These are phyloP conservation scores for Kregervanrija fluxuum DNA, from an alignment of 805 yeast species.

Conservation along the genomic window DNA sequence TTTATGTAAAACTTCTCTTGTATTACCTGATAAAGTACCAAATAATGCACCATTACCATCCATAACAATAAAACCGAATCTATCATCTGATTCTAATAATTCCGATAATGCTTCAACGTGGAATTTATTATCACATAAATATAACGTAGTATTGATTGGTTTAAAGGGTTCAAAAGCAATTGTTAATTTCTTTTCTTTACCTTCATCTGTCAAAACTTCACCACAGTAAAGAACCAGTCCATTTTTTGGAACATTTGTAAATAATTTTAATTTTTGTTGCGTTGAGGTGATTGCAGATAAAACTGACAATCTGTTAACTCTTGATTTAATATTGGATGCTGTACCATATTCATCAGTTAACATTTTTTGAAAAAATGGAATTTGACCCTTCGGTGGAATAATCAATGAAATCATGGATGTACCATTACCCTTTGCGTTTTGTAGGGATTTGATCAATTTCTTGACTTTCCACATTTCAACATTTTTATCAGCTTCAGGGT, in stretches of 20 bases:
- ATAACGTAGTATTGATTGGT: conserved; percentile 95
- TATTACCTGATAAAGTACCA: conserved; percentile 93
- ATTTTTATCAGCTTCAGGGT: conserved; percentile 91
- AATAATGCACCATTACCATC: conserved; percentile 98
- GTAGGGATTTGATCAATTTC: conserved; percentile 82
- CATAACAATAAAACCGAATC: conserved; percentile 97
- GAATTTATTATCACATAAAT: conserved; percentile 95
- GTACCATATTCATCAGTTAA: conserved; percentile 98
- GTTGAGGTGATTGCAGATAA: conserved; percentile 96
- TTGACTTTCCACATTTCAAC: conserved; percentile 99
- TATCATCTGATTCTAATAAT: conserved; percentile 88
- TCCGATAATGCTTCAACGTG: conserved; percentile 96
- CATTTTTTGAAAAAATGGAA: conserved; percentile 81
- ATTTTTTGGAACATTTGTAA: conserved; percentile 84
- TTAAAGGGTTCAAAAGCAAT: conserved; percentile 98
- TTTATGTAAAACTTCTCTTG: conserved; percentile 92
- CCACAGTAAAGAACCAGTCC: conserved; percentile 98
- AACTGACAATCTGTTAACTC: conserved; percentile 94
- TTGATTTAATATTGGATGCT: conserved; percentile 94
- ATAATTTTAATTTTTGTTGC: conserved; percentile 90
- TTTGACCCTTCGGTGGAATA: conserved; percentile 93
- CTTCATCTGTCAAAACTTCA: conserved; percentile 94
- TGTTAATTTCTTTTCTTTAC: conserved; percentile 93
- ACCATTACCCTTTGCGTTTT: conserved; percentile 95
- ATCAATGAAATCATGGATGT: conserved; percentile 97